Percentiles rank a stretch among this genome's conserved stretches.
These are phyloP conservation scores for Dalbergia cultrata DNA, from an alignment of 306 rosid species.

Conservation along the genomic window DNA sequence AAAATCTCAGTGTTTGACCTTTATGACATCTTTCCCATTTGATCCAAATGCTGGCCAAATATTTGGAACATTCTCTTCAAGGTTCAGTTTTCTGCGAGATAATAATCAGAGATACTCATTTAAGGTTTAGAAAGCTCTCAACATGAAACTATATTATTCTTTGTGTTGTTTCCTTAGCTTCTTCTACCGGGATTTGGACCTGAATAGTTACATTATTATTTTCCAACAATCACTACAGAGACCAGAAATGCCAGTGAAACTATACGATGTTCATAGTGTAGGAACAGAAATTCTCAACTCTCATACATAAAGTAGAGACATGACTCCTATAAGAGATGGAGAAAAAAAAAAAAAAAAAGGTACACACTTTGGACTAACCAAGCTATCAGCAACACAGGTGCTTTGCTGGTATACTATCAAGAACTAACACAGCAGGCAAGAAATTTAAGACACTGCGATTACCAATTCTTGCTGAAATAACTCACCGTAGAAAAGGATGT, in stretches of 20 bases:
- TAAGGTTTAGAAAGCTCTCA: slow-evolving; percentile 25
- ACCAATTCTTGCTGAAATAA: slow-evolving; percentile 12
- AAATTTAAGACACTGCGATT: background rate
- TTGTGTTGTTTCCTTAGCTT: no score
- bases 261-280: background rate
- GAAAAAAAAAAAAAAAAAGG: background rate
- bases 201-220: background rate
- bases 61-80: slow-evolving; percentile 80
- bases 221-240: background rate
- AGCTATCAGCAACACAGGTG: slow-evolving; percentile 25
- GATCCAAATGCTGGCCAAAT: slow-evolving; percentile 94
- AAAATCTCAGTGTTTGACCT: slow-evolving; percentile 61
- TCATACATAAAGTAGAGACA: slow-evolving; percentile 5
- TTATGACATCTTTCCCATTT: slow-evolving; percentile 75
- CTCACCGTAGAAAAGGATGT: background rate
- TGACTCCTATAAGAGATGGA: background rate
- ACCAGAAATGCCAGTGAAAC: background rate
- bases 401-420: background rate
- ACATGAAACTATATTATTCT: background rate
- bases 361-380: background rate
- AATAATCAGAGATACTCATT: slow-evolving; percentile 40
- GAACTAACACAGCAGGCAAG: slow-evolving; percentile 11
- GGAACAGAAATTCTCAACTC: background rate
- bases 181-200: background rate
- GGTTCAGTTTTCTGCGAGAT: slow-evolving; percentile 76